Percentiles rank a stretch among this genome's conserved stretches.
phyloP scores from a whole-genome alignment of 2,329 filamentous ascomycete genomes.

The Colletotrichum chlorophyti region DNA sequence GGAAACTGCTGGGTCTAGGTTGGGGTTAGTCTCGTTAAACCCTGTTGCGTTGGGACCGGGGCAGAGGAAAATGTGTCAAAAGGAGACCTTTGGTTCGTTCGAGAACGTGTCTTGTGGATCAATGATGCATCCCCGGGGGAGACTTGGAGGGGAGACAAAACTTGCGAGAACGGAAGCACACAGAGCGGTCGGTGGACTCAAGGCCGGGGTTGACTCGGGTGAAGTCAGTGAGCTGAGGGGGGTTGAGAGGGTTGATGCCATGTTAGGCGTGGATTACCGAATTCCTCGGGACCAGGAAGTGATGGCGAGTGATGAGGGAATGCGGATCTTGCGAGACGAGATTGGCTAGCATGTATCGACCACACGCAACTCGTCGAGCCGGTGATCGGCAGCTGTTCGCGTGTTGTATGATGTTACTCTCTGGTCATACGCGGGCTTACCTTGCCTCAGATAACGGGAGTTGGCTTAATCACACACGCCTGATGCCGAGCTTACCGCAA shows the following conservation, averaged over 20 bases:
- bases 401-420: not conserved
- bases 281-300: not conserved
- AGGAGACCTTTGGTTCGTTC: slow-evolving; percentile 12
- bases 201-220: no score
- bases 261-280: not conserved
- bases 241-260: not conserved
- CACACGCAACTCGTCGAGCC: not conserved
- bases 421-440: not conserved
- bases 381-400: not conserved
- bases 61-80: slow-evolving; percentile 3
- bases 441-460: not conserved
- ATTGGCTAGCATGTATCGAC: not conserved
- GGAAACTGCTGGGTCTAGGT: slow-evolving; percentile 17
- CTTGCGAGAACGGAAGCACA: not conserved
- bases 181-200: no score
- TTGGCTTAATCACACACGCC: not conserved
- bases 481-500: not conserved
- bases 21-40: slow-evolving; percentile 6
- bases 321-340: not conserved
- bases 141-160: not conserved
- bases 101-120: slow-evolving; percentile 11
- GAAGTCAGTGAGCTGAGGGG: no score
- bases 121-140: not conserved
- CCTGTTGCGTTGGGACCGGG: slow-evolving; percentile 15
- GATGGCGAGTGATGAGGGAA: not conserved